phyloP scores from a whole-genome alignment of 257 asterid species.

The Datura wrightii region DNA sequence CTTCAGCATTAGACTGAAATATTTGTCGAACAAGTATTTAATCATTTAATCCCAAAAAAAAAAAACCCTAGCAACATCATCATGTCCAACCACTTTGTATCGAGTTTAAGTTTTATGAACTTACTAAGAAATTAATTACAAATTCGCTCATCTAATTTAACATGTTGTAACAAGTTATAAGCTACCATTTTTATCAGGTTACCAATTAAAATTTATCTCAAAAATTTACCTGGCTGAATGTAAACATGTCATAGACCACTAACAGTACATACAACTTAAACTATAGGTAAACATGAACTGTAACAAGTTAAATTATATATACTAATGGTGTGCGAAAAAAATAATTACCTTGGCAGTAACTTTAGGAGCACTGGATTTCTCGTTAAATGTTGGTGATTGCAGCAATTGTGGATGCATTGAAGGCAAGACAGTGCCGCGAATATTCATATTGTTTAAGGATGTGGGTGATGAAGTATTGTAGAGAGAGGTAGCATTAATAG shows the following conservation, averaged over 20 bases:
- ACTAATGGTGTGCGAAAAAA: too few species aligned
- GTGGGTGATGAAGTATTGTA: conserved; percentile 39
- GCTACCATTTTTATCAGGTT: too few species aligned
- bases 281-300: too few species aligned
- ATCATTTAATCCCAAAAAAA: not conserved
- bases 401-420: conserved; percentile 13
- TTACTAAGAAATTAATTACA: not conserved
- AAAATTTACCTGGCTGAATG: too few species aligned
- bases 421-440: conserved; percentile 30
- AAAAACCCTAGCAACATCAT: not conserved
- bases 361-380: not conserved
- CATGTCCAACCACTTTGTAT: not conserved
- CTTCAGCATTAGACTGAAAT: conserved; percentile 35
- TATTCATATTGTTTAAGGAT: conserved; percentile 28
- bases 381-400: conserved; percentile 18
- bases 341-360: not conserved
- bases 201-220: too few species aligned
- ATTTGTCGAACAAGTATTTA: not conserved
- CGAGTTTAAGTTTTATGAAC: not conserved
- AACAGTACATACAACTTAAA: too few species aligned
- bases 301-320: too few species aligned
- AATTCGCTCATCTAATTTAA: too few species aligned
- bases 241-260: too few species aligned
- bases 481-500: conserved; percentile 33
- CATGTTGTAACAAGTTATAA: not conserved